Evolutionary conservation across 345 rosid species (phyloP), one percentile per base, ranked within the genome.

Genomic region (Cardamine chenopodiifolia): DNA sequence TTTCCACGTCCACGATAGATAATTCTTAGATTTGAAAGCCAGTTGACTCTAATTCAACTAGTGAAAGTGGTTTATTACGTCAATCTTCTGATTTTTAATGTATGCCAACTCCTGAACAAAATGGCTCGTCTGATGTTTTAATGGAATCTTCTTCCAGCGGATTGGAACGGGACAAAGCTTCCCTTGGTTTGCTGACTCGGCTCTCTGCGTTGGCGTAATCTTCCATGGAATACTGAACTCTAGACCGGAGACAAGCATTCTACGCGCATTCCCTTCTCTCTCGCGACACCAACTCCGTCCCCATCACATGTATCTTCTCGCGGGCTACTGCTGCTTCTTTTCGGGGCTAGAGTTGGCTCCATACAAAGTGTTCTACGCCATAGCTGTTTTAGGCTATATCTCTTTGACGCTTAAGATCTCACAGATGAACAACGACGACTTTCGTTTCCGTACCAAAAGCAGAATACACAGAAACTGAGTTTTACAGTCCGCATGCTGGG

Each of bases 171-270:
- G 89, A 58, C 92, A 86, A 64, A 89, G 88, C 76, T 82, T 90
- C 75, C 93, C 97, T 8, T 83, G 90, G 89, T 86, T 93, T 70
- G 78, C 87, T 66, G 98, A 93, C 70, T 86, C 93, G n/a, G 72
- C 76, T 47, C 88, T 93, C 39, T 89, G 90, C 62, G 62, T 81
- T 10, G 95, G 97, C 3, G 86, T 88, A 59, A 82, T 93, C 70
- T 85, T 89, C 64, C 96, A 89, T 23, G 91, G 98, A 57, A 71
- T 81, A 34, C 81, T 84, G 61, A 81, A 77, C 59, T 74, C 83
- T 6, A 89, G 85, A 79, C 92, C 96, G 0, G 90, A 89, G 80
- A 79, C 82, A 56, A 88, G 82, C 72, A 78, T 84, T 53, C 60
- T 82, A 42, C 80, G 84, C 64, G 74, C 88, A 39, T 80, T 83